phyloP scores from a whole-genome alignment of 2,329 filamentous ascomycete genomes.

The Uncinocarpus reesii region DNA sequence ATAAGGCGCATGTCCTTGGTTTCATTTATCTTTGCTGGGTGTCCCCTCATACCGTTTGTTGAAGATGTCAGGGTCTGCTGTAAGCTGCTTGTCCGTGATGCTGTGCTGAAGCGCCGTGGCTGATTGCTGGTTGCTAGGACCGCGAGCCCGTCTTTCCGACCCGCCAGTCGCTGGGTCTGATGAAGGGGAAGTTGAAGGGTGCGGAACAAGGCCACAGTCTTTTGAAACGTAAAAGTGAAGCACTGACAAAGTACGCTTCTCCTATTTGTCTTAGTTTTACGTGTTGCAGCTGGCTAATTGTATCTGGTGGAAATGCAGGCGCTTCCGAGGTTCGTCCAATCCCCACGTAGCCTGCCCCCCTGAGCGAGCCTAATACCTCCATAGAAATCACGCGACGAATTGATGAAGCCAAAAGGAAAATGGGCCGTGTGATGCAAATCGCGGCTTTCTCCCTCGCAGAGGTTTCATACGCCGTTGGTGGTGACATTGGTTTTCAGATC shows the following conservation, averaged over 20 bases:
- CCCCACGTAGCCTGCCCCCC: background rate
- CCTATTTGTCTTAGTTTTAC: background rate
- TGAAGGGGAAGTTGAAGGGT: conserved; percentile 97
- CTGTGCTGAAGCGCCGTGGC: conserved; percentile 14
- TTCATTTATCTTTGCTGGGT: background rate
- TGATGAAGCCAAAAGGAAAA: conserved; percentile 97
- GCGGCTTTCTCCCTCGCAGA: conserved; percentile 95
- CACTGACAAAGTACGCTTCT: conserved; percentile 72
- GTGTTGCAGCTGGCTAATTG: conserved; percentile 18
- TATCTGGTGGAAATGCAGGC: conserved; percentile 45
- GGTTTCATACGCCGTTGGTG: conserved; percentile 92
- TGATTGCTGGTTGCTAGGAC: conserved; percentile 48
- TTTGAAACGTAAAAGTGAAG: conserved; percentile 95
- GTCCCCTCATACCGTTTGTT: background rate
- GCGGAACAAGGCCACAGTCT: conserved; percentile 85
- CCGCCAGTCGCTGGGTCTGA: conserved; percentile 87
- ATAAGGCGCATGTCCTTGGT: conserved; percentile 1
- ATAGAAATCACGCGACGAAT: conserved; percentile 91
- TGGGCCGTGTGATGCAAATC: conserved; percentile 98
- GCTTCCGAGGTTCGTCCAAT: conserved; percentile 63
- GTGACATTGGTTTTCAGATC: conserved; percentile 92
- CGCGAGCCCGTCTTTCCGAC: conserved; percentile 96
- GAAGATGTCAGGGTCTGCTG: conserved; percentile 37
- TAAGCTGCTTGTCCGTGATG: conserved; percentile 19
- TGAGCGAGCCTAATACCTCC: conserved; percentile 16